Base-by-base conservation (phyloP, 108 stramenopile species). In the Cyclotella atomus region DNA sequence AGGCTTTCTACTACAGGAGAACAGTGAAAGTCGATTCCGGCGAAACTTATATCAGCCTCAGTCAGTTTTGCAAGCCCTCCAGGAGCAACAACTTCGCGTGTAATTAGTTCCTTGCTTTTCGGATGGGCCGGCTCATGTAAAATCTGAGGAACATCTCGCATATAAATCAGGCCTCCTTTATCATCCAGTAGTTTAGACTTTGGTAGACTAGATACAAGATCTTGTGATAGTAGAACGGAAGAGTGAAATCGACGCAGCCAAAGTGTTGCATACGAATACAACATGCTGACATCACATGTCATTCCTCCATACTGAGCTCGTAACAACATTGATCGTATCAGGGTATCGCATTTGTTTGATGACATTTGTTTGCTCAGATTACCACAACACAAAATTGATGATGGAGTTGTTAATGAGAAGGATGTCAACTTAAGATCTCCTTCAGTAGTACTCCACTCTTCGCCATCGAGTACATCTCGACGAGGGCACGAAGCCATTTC, bases 11-110 rank as follows among this genome's bases (percentile, higher is more conserved):
- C 61, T 35, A 92, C 86, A 35, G 79, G 65, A 10, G 89, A 90
- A 70, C 94, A 95, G 71, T 95, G 94, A 84, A 91, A 95, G 66
- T 95, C 94, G 45, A 95, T 77, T 0, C 94, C 94, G 21, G 86
- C 85, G 14, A 36, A 23, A 20, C 84, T 82, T 27, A 88, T 59
- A 49, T 95, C 94, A 9, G 64, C 30, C 21, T 76, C 55, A 14
- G 33, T 59, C 66, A 95, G 65, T 35, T 49, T 57, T 17, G 28
- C 52, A 10, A 91, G 28, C 32, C 65, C 63, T 52, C 50, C 59
- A 23, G 64, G 33, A 57, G 53, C 14, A 47, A 60, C 45, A 21
- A 70, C 63, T 19, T 52, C 33, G 12, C 21, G 33, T 23, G 79
- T 59, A 52, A 85, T 59, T 29, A 82, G 80, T 20, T 59, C 21